phyloP scores from a whole-genome alignment of 345 rosid genomes.

The Citrus cavaleriei region DNA sequence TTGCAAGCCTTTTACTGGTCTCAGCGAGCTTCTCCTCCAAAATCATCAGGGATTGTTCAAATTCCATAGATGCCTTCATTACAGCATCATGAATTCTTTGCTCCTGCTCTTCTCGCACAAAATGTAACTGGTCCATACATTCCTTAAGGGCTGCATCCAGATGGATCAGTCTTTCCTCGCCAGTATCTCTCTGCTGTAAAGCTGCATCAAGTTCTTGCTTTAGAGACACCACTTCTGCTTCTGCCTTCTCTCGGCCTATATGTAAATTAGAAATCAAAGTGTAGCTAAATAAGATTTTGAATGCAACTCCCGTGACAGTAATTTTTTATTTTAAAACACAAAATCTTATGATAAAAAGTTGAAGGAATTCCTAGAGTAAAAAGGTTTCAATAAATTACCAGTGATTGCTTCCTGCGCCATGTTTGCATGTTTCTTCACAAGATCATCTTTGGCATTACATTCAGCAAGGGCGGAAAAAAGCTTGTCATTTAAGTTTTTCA shows the following conservation, averaged over 20 bases:
- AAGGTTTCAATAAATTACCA: slow-evolving; percentile 35
- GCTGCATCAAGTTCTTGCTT: slow-evolving; percentile 59
- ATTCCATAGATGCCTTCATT: slow-evolving; percentile 54
- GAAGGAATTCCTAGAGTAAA: not conserved
- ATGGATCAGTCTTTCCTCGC: slow-evolving; percentile 50
- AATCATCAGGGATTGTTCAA: slow-evolving; percentile 38
- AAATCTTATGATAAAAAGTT: not conserved
- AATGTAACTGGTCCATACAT: slow-evolving; percentile 75
- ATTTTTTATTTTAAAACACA: not conserved
- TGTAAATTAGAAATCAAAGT: slow-evolving; percentile 8
- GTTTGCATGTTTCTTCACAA: slow-evolving; percentile 48
- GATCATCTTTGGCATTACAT: slow-evolving; percentile 45
- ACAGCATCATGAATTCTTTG: slow-evolving; percentile 74
- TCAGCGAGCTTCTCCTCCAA: slow-evolving; percentile 55
- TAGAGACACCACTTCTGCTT: slow-evolving; percentile 50
- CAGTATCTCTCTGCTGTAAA: slow-evolving; percentile 41
- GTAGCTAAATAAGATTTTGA: not conserved
- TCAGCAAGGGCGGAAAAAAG: slow-evolving; percentile 53
- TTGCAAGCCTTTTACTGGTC: slow-evolving; percentile 45
- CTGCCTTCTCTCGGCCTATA: slow-evolving; percentile 64
- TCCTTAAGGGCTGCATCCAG: slow-evolving; percentile 75
- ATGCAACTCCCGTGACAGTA: not conserved
- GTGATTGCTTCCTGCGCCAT: slow-evolving; percentile 51
- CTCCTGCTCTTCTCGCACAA: slow-evolving; percentile 84
- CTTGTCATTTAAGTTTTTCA: slow-evolving; percentile 44